Percentiles rank a stretch among this genome's conserved stretches.
These are phyloP conservation scores for Leishmania aethiopica DNA, from an alignment of 208 protist genomes.

Conservation along the genomic window DNA sequence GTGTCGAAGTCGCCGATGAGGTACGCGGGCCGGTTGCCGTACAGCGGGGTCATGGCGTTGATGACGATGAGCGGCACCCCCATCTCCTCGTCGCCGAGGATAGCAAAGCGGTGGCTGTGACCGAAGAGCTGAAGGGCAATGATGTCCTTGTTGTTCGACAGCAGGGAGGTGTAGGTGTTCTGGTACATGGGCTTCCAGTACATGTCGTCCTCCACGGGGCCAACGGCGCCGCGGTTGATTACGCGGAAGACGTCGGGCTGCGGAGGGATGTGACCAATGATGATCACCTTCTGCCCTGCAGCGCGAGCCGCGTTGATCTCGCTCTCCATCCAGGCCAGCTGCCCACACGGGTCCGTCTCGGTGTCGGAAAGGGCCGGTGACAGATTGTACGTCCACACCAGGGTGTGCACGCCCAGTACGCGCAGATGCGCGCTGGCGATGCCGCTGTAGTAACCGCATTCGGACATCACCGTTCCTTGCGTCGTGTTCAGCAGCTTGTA, in stretches of 20 bases:
- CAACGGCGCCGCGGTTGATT: constrained; percentile 32
- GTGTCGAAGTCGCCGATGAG: constrained; percentile 50
- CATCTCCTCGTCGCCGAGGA: constrained; percentile 30
- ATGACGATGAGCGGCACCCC: constrained; percentile 41
- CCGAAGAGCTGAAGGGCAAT: constrained; percentile 72
- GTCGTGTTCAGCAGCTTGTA: constrained; percentile 33
- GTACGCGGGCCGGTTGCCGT: constrained; percentile 68
- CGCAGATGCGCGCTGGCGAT: constrained; percentile 26
- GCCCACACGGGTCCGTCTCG: constrained; percentile 71
- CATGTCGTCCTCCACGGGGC: constrained; percentile 42
- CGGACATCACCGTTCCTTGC: constrained; percentile 34
- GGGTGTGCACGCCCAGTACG: constrained; percentile 67
- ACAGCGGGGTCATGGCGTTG: constrained; percentile 34
- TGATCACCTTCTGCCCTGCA: constrained; percentile 61
- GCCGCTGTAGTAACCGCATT: constrained; percentile 68
- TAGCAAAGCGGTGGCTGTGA: constrained; percentile 76
- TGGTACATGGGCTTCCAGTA: constrained; percentile 77
- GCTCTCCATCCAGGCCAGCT: constrained; percentile 62
- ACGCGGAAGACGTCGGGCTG: constrained; percentile 55
- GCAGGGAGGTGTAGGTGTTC: constrained; percentile 45
- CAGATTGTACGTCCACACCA: constrained; percentile 66
- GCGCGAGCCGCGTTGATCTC: constrained; percentile 43
- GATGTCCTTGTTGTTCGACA: constrained; percentile 46
- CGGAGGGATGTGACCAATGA: constrained; percentile 79
- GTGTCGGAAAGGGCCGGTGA: constrained; percentile 42